These are phyloP conservation scores for Solanum commersonii DNA, from an alignment of 257 asterid species.

Conservation along the genomic window DNA sequence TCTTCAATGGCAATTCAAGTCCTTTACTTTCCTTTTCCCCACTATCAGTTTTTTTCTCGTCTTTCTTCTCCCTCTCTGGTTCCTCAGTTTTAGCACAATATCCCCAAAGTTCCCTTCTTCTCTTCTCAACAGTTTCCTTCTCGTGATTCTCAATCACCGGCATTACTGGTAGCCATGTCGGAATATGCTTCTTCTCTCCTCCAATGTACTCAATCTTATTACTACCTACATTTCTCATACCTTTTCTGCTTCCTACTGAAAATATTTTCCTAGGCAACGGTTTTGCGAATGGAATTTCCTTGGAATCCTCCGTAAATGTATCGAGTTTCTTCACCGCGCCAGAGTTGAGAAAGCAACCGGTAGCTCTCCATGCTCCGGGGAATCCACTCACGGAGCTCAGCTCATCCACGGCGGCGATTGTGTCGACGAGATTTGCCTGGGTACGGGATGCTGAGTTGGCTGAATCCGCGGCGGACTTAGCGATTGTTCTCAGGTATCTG, in stretches of 20 bases:
- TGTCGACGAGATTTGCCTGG: slow-evolving; percentile 33
- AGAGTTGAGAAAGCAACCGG: slow-evolving; percentile 6
- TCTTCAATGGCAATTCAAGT: slow-evolving; percentile 1
- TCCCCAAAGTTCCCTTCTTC: slow-evolving; percentile 10
- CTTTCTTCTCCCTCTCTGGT: neutral
- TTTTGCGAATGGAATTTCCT: slow-evolving; percentile 45
- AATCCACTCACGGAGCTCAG: slow-evolving; percentile 39
- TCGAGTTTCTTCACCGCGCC: slow-evolving; percentile 29
- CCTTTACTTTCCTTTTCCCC: neutral
- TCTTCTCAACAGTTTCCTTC: neutral
- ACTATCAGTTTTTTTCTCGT: neutral
- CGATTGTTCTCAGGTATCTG: slow-evolving; percentile 30
- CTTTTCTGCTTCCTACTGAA: neutral
- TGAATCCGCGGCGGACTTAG: slow-evolving; percentile 29
- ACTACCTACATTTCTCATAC: neutral
- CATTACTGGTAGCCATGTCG: slow-evolving; percentile 45
- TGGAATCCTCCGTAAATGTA: slow-evolving; percentile 9
- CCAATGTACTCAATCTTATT: neutral
- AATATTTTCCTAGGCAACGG: slow-evolving; percentile 12
- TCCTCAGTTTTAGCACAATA: slow-evolving; percentile 1
- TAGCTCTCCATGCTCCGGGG: slow-evolving; percentile 8
- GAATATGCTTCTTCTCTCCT: slow-evolving; percentile 27
- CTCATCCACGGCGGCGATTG: slow-evolving; percentile 37
- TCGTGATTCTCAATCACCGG: slow-evolving; percentile 11
- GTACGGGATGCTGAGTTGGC: slow-evolving; percentile 45